A percentile compares a stretch with the other conserved stretches of the same genome.
Conservation (phyloP, 495 filamentous ascomycete genomes). For the Podospora fimiseda region DNA sequence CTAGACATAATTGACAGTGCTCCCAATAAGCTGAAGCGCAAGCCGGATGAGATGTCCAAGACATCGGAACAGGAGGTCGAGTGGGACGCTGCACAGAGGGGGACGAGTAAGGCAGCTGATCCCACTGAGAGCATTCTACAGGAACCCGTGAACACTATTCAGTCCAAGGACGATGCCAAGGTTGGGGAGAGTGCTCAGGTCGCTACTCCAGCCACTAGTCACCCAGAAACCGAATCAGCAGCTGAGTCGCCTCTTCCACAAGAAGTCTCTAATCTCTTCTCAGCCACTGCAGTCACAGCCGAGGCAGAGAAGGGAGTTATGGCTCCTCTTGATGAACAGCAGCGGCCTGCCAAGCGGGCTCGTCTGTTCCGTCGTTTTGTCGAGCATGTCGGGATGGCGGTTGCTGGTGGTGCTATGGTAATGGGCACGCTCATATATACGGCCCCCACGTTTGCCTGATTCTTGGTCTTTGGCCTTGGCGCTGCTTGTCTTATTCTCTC, state of each 20-base stretch:
- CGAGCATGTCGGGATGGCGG: slow-evolving; percentile 34
- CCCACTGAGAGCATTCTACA: no score
- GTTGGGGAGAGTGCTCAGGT: no score
- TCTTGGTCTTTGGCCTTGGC: no score
- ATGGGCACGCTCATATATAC: slow-evolving; percentile 36
- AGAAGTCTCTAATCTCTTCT: no score
- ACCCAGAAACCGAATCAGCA: no score
- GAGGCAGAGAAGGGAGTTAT: no score
- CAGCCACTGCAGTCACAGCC: background rate
- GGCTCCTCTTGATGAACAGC: no score
- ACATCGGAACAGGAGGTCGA: slow-evolving; percentile 18
- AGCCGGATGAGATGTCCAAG: slow-evolving; percentile 18
- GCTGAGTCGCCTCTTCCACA: no score
- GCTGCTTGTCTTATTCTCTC: no score
- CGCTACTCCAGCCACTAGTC: no score
- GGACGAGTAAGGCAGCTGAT: background rate
- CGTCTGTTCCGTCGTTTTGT: slow-evolving; percentile 26
- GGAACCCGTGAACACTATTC: no score
- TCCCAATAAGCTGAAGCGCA: slow-evolving; percentile 14
- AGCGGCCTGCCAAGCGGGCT: slow-evolving; percentile 26
- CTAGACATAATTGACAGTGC: slow-evolving; percentile 24
- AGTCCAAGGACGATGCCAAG: no score
- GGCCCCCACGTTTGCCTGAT: slow-evolving; percentile 33
- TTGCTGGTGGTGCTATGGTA: slow-evolving; percentile 36
- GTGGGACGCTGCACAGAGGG: slow-evolving; percentile 6